These are phyloP conservation scores for Beauveria bassiana DNA, from an alignment of 2,329 filamentous ascomycete species.

Conservation along the genomic window DNA sequence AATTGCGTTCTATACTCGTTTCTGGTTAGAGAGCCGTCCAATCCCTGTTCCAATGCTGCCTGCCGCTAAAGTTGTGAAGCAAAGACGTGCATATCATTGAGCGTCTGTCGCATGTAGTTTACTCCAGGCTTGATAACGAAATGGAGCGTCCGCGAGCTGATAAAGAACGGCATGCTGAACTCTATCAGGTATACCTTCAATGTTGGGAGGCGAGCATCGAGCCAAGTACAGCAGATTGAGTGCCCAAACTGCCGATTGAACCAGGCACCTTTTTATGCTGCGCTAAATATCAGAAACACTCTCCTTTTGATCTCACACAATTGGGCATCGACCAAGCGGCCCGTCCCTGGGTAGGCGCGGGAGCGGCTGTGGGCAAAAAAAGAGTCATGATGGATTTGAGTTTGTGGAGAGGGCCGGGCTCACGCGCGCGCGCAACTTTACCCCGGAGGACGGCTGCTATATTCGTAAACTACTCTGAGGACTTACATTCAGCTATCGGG, in stretches of 20 bases:
- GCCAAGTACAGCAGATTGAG: neutral
- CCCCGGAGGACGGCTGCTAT: too few species aligned
- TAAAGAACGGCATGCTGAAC: neutral
- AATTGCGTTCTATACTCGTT: too few species aligned
- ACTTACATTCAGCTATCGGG: too few species aligned
- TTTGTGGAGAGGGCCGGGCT: neutral
- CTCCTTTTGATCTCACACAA: neutral
- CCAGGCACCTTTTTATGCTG: neutral
- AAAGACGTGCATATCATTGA: too few species aligned
- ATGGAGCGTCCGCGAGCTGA: too few species aligned
- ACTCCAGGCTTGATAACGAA: too few species aligned
- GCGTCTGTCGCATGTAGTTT: too few species aligned
- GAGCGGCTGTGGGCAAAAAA: neutral
- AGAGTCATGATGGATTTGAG: neutral
- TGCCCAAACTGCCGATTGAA: neutral
- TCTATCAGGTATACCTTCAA: neutral
- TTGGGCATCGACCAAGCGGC: neutral
- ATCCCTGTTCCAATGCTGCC: too few species aligned
- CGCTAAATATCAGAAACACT: neutral
- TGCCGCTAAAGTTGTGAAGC: too few species aligned
- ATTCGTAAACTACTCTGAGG: too few species aligned
- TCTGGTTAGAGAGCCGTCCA: too few species aligned
- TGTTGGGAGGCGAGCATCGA: neutral
- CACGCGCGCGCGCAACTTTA: too few species aligned
- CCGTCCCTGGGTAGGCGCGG: neutral